phyloP scores from a whole-genome alignment of 371 early-diverging fungal species.

The Basidiobolus heterosporus region DNA sequence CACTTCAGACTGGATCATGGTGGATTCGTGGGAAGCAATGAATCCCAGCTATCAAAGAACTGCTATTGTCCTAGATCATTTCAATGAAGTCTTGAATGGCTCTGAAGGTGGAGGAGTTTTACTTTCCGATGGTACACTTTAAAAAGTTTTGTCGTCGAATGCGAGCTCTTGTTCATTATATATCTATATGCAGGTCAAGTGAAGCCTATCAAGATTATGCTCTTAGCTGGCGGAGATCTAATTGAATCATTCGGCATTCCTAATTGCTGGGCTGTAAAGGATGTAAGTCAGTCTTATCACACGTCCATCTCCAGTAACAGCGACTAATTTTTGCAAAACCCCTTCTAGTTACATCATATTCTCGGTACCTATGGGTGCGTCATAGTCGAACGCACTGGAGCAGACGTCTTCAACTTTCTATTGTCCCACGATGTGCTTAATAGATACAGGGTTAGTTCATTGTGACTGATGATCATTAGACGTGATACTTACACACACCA shows the following conservation, averaged over 20 bases:
- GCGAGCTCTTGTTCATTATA: too few species aligned
- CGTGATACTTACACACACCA: neutral
- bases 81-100: conserved; percentile 69
- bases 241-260: conserved; percentile 88
- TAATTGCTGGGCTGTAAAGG: conserved; percentile 76
- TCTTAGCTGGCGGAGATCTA: conserved; percentile 92
- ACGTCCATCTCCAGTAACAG: neutral
- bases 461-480: neutral
- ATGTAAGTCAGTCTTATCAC: conserved; percentile 45
- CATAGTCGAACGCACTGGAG: conserved; percentile 86
- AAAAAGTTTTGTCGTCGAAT: too few species aligned
- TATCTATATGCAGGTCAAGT: conserved; percentile 18
- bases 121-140: conserved; percentile 26
- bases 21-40: conserved; percentile 86
- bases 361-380: conserved; percentile 85
- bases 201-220: conserved; percentile 61
- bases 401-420: conserved; percentile 82
- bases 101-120: conserved; percentile 28
- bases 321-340: neutral
- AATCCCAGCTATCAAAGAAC: conserved; percentile 72
- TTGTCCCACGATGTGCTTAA: conserved; percentile 80
- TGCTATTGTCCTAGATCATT: conserved; percentile 84
- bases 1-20: conserved; percentile 83
- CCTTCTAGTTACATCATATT: conserved; percentile 72
- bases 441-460: conserved; percentile 49